Percentiles rank a stretch among this genome's conserved stretches.
These are phyloP conservation scores for Xylaria castorea DNA, from an alignment of 495 filamentous ascomycete species.

Conservation along the genomic window DNA sequence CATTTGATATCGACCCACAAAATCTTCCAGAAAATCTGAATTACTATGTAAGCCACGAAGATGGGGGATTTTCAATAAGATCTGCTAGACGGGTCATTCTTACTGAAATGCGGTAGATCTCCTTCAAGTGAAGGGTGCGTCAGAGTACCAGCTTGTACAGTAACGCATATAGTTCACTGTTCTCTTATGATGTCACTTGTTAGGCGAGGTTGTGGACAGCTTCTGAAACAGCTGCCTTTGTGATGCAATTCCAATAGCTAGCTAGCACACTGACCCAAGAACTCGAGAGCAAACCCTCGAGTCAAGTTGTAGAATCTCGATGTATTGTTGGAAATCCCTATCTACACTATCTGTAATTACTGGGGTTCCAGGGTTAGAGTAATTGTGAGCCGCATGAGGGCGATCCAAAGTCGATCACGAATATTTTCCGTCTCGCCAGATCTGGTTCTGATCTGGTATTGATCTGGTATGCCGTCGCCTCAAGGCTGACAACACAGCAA, in stretches of 20 bases:
- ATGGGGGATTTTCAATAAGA: background rate
- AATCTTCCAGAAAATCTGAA: background rate
- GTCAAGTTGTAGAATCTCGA: background rate
- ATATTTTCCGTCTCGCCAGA: background rate
- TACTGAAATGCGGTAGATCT: background rate
- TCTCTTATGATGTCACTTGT: slow-evolving; percentile 1
- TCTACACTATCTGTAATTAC: background rate
- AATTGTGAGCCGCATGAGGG: slow-evolving; percentile 7
- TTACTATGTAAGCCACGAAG: background rate
- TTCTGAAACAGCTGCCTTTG: background rate
- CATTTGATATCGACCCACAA: background rate
- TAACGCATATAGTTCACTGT: background rate
- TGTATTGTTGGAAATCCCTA: background rate
- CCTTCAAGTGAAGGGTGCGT: background rate
- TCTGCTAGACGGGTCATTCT: background rate
- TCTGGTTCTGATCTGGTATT: too few relatives aligned
- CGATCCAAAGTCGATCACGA: background rate
- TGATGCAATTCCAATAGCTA: background rate
- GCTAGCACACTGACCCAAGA: background rate
- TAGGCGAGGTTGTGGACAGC: background rate
- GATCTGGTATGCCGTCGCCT: background rate
- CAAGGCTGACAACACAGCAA: slow-evolving; percentile 18
- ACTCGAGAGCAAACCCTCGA: background rate
- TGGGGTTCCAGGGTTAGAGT: background rate
- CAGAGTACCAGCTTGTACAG: background rate